These are phyloP conservation scores for Glycine tomentella DNA, from an alignment of 306 rosid genomes.

Conservation along the genomic window DNA sequence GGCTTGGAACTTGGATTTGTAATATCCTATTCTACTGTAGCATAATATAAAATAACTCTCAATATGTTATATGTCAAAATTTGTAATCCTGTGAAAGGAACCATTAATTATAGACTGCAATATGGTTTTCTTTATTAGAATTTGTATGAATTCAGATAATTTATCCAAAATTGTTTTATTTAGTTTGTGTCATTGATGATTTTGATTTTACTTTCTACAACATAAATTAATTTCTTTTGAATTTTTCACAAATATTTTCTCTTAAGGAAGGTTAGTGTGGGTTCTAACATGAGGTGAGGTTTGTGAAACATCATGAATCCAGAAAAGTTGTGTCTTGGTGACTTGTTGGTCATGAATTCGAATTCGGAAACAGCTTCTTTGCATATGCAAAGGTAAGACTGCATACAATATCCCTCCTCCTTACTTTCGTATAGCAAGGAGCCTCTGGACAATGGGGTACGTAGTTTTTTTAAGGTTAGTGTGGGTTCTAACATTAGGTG, in stretches of 20 bases:
- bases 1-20: background rate
- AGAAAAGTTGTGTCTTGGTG: too few relatives aligned
- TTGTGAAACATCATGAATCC: background rate
- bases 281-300: background rate
- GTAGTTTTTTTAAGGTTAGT: too few relatives aligned
- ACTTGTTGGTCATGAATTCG: too few relatives aligned
- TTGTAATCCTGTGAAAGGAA: conserved; percentile 20
- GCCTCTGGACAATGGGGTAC: too few relatives aligned
- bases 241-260: conserved; percentile 13
- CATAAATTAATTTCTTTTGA: conserved; percentile 11
- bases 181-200: conserved; percentile 7
- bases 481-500: background rate
- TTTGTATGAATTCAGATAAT: background rate
- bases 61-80: background rate
- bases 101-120: conserved; percentile 3
- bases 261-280: background rate
- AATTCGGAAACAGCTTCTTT: too few relatives aligned
- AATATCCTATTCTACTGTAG: conserved; percentile 20
- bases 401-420: too few relatives aligned
- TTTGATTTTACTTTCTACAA: conserved; percentile 10
- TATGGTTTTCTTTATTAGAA: background rate
- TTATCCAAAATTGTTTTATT: background rate
- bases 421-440: too few relatives aligned
- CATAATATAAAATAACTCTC: background rate
- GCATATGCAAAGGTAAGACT: too few relatives aligned